Conservation (phyloP, 176 grass and related monocot genomes). For the Oryza rufipogon region DNA sequence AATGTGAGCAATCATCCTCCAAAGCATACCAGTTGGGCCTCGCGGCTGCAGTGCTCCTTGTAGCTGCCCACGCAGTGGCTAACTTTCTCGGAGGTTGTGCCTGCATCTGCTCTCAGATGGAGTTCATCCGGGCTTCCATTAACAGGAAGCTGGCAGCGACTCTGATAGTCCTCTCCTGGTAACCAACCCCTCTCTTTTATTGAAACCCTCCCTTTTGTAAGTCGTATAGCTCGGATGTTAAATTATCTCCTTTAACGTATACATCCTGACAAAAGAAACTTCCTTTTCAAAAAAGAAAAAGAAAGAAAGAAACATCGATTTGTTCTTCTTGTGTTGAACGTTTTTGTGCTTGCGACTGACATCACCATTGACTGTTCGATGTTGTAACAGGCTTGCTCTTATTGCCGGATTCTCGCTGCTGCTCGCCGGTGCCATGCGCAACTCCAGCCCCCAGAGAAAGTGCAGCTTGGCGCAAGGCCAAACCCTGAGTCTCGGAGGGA, state of each 20-base stretch:
- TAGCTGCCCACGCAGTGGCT: conserved; percentile 65
- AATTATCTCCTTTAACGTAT: not conserved
- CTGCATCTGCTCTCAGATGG: conserved; percentile 78
- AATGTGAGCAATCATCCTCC: conserved; percentile 77
- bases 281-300: too few relatives aligned
- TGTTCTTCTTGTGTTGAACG: too few relatives aligned
- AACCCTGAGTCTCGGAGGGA: conserved; percentile 71
- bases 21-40: conserved; percentile 86
- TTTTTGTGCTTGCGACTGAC: conserved; percentile 1
- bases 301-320: not conserved
- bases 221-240: not conserved
- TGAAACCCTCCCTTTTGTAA: not conserved
- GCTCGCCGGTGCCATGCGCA: conserved; percentile 75
- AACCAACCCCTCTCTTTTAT: not conserved
- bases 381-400: conserved; percentile 58
- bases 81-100: conserved; percentile 82
- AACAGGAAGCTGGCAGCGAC: conserved; percentile 73
- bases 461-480: conserved; percentile 75
- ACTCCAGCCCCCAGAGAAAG: conserved; percentile 55
- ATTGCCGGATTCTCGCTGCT: conserved; percentile 74
- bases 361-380: not conserved
- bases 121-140: conserved; percentile 70
- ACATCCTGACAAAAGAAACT: not conserved
- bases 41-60: conserved; percentile 69
- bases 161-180: conserved; percentile 85